Conservation (phyloP, 805 yeast genomes). For the Wickerhamomyces tratensis region DNA sequence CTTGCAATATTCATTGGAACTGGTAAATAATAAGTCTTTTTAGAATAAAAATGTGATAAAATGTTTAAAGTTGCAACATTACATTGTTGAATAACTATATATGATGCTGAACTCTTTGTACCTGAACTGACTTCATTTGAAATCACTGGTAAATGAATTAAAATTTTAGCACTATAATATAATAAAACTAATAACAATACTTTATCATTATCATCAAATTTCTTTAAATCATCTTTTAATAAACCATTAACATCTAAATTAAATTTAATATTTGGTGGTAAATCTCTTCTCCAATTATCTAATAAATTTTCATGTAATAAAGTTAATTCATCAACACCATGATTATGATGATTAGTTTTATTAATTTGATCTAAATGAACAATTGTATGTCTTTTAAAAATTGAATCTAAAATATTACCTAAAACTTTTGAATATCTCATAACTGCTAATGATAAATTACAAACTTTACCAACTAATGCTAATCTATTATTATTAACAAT, state of each 20-base stretch:
- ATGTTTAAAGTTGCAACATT: conserved; percentile 49
- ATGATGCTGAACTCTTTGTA: conserved; percentile 40
- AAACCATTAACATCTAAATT: conserved; percentile 54
- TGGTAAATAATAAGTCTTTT: conserved; percentile 40
- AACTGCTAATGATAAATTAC: conserved; percentile 49
- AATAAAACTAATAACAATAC: conserved; percentile 45
- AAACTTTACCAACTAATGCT: conserved; percentile 61
- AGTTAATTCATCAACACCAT: conserved; percentile 21
- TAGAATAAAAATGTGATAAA: conserved; percentile 30
- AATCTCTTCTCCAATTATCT: conserved; percentile 69
- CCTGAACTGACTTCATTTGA: conserved; percentile 24
- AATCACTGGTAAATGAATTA: conserved; percentile 57
- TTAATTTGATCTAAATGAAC: neutral
- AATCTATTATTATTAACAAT: conserved; percentile 49
- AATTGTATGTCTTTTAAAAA: conserved; percentile 43
- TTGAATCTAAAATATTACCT: conserved; percentile 63
- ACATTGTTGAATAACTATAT: conserved; percentile 61
- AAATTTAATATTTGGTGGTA: conserved; percentile 53
- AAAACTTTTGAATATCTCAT: conserved; percentile 66
- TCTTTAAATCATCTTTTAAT: conserved; percentile 21
- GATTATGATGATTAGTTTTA: neutral
- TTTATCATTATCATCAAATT: conserved; percentile 22
- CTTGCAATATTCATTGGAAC: conserved; percentile 56
- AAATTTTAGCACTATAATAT: conserved; percentile 52
- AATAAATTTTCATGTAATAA: conserved; percentile 52